Conservation (phyloP, 345 rosid genomes). For the Salix purpurea region DNA sequence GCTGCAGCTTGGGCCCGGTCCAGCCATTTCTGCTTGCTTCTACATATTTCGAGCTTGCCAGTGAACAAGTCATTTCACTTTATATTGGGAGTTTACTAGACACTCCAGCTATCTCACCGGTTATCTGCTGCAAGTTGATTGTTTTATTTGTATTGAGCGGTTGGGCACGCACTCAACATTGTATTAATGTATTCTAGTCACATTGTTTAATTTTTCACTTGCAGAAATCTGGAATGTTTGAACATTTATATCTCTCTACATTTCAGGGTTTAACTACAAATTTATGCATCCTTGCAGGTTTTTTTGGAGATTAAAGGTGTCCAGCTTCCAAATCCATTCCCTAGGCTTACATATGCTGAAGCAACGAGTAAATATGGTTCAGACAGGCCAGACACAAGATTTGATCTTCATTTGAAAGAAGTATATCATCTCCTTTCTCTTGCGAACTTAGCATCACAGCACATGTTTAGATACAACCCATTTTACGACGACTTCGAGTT, state of each 20-base stretch:
- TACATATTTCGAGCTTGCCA: not conserved
- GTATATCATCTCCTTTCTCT: slow-evolving; percentile 40
- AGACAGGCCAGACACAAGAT: slow-evolving; percentile 92
- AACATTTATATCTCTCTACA: not conserved
- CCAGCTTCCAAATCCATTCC: slow-evolving; percentile 75
- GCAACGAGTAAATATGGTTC: slow-evolving; percentile 87
- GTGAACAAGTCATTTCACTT: not conserved
- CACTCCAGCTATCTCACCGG: not conserved
- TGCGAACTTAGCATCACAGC: not conserved
- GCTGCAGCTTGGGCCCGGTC: not conserved
- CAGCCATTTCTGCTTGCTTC: not conserved
- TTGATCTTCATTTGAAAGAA: slow-evolving; percentile 84
- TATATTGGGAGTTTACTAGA: not conserved
- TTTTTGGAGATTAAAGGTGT: slow-evolving; percentile 78
- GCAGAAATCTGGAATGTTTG: slow-evolving; percentile 4
- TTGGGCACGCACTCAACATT: not conserved
- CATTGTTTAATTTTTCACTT: not conserved
- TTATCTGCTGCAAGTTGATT: not conserved
- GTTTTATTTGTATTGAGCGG: not conserved
- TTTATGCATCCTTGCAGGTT: slow-evolving; percentile 44
- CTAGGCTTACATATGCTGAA: slow-evolving; percentile 86
- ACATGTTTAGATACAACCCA: not conserved
- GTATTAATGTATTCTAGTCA: not conserved
- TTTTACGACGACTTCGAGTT: not conserved
- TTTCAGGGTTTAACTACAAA: slow-evolving; percentile 2